phyloP scores from a whole-genome alignment of 1,139 yeast genomes.

The Kurtzmaniella natalensis region DNA sequence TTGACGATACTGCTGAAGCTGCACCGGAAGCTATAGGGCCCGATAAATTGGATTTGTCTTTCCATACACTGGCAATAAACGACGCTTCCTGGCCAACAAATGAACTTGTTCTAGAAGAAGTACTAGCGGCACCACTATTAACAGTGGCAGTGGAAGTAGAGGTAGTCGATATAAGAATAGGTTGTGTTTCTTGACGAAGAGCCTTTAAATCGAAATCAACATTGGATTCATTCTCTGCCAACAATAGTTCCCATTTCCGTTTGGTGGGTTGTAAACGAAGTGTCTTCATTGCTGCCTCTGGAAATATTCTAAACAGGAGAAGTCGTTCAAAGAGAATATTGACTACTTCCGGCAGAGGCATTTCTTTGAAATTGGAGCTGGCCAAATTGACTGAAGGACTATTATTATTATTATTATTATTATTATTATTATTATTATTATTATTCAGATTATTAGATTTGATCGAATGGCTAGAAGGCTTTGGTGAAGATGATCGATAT shows the following conservation, averaged over 20 bases:
- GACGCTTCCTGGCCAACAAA: too few relatives aligned
- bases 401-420: conserved; percentile 1
- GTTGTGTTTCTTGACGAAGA: conserved; percentile 1
- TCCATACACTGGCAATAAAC: too few relatives aligned
- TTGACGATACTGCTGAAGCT: too few relatives aligned
- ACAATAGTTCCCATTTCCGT: conserved; percentile 45
- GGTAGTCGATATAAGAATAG: not conserved
- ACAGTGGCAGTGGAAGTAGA: not conserved
- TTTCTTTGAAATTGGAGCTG: conserved; percentile 20
- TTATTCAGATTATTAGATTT: too few relatives aligned
- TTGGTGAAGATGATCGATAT: too few relatives aligned
- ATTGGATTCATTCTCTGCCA: conserved; percentile 39
- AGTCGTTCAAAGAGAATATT: conserved; percentile 37
- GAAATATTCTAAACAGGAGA: conserved; percentile 35
- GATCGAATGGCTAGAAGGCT: too few relatives aligned
- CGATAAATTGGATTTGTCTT: too few relatives aligned
- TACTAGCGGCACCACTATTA: not conserved
- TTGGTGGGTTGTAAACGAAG: conserved; percentile 29
- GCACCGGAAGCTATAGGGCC: too few relatives aligned
- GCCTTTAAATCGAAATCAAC: conserved; percentile 30
- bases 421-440: too few relatives aligned
- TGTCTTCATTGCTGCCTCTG: conserved; percentile 29
- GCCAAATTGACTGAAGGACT: not conserved
- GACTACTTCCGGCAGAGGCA: conserved; percentile 35
- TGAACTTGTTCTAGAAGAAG: not conserved